A percentile compares a stretch with the other conserved stretches of the same genome.
Evolutionary conservation across 1,284 basidiomycete species (phyloP).

Genomic region (Earliella scabrosa): DNA sequence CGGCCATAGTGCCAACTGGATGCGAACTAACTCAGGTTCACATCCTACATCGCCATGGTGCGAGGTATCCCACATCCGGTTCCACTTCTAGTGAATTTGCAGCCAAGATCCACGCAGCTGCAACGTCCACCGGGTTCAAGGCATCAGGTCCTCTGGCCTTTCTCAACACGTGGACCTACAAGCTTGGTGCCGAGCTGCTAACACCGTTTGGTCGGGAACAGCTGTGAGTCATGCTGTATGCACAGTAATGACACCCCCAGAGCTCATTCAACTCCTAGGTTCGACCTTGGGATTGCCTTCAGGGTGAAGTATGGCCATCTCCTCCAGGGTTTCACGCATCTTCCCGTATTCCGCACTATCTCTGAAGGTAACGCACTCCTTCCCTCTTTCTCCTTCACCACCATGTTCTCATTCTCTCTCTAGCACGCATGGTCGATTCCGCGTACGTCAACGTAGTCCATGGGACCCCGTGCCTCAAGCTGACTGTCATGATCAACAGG

Average conservation of each 20-base stretch:
- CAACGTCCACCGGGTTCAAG: conserved; percentile 39
- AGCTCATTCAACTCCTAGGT: too few species aligned
- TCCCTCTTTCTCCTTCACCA: too few species aligned
- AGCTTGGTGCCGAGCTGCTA: conserved; percentile 60
- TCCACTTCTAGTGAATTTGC: conserved; percentile 46
- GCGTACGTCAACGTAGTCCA: conserved; percentile 43
- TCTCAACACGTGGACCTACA: conserved; percentile 57
- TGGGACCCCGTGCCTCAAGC: background rate
- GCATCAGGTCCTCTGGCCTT: conserved; percentile 54
- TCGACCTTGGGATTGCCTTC: conserved; percentile 52
- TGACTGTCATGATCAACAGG: conserved; percentile 27
- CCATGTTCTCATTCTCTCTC: background rate
- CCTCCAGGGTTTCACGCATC: conserved; percentile 52
- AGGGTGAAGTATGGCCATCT: conserved; percentile 61
- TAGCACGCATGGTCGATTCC: conserved; percentile 56
- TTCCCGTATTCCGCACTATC: conserved; percentile 67
- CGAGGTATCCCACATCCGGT: conserved; percentile 52
- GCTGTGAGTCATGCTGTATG: conserved; percentile 44
- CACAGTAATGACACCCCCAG: too few species aligned
- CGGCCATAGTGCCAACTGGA: conserved; percentile 50
- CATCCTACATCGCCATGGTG: conserved; percentile 60
- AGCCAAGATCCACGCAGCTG: conserved; percentile 42
- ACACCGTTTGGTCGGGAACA: conserved; percentile 62
- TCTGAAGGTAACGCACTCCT: conserved; percentile 43
- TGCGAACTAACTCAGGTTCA: conserved; percentile 58